Evolutionary conservation across 1,284 basidiomycete genomes (phyloP).

Genomic region (Ceratobasidium sp.): DNA sequence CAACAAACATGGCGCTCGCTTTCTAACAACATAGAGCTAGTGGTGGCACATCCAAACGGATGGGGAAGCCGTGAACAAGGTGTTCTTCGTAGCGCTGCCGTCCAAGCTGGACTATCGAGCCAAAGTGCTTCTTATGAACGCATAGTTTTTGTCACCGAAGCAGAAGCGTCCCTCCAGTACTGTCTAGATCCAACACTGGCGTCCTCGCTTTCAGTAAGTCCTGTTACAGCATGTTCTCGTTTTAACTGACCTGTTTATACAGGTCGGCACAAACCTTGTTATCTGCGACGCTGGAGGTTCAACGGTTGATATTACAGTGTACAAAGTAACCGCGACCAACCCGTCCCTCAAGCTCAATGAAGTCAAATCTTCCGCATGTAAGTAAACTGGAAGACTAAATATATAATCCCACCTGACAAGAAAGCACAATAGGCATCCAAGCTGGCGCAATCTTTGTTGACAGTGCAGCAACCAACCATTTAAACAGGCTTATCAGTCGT

Average conservation of each 20-base stretch:
- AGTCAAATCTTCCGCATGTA: conserved; percentile 6
- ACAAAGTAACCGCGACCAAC: not conserved
- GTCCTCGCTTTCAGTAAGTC: conserved; percentile 9
- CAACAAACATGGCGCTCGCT: conserved; percentile 3
- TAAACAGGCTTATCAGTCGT: not conserved
- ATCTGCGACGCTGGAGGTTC: conserved; percentile 13
- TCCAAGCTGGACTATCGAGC: conserved; percentile 8
- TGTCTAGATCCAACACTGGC: conserved; percentile 27
- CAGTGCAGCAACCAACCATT: not conserved
- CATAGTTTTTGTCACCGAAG: conserved; percentile 45
- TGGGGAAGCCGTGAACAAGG: conserved; percentile 42
- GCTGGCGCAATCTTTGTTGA: conserved; percentile 34
- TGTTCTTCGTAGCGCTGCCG: conserved; percentile 26
- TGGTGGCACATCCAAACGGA: conserved; percentile 45
- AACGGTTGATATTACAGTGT: conserved; percentile 1
- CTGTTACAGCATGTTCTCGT: not conserved
- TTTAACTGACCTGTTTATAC: not conserved
- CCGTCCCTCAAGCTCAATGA: not conserved
- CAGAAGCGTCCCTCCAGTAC: conserved; percentile 48
- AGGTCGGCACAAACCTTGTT: not conserved
- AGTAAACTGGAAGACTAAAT: no score
- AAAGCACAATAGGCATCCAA: conserved; percentile 7
- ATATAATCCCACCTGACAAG: not conserved
- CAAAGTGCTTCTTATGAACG: not conserved
- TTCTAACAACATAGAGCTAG: not conserved